phyloP scores from a whole-genome alignment of 169 alveolate genomes.

The Cryptosporidium tyzzeri region DNA sequence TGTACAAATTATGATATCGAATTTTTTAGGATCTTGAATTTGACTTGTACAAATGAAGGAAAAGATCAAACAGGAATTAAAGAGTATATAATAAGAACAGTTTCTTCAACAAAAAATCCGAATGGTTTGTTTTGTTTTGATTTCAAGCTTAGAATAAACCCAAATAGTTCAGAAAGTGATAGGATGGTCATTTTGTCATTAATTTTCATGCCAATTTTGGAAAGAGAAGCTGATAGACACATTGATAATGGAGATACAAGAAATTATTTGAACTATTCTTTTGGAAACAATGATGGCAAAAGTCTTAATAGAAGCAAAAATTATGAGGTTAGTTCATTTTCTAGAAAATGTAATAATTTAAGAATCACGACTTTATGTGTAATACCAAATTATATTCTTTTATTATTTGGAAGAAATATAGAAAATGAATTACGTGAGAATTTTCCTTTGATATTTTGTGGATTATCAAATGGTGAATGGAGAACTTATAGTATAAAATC shows the following conservation, averaged over 20 bases:
- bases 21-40: not conserved
- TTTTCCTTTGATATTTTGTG: conserved; percentile 59
- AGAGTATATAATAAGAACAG: conserved; percentile 23
- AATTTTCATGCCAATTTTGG: conserved; percentile 42
- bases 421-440: conserved; percentile 22
- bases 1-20: conserved; percentile 15
- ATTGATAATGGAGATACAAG: not conserved
- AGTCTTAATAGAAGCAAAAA: not conserved
- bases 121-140: conserved; percentile 56
- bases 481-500: conserved; percentile 55
- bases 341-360: not conserved
- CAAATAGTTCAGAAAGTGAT: not conserved
- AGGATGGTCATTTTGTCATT: conserved; percentile 26
- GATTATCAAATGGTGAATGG: conserved; percentile 72
- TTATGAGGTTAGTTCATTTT: not conserved
- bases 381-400: conserved; percentile 37
- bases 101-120: conserved; percentile 53
- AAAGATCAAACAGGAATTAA: not conserved
- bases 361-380: conserved; percentile 47
- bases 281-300: conserved; percentile 6
- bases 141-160: not conserved
- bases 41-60: not conserved
- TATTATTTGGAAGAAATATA: conserved; percentile 1
- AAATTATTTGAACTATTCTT: conserved; percentile 29
- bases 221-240: not conserved